Evolutionary conservation across 2,329 filamentous ascomycete species (phyloP), one percentile per base, ranked within the genome.

Genomic region (Escovopsis sp.): DNA sequence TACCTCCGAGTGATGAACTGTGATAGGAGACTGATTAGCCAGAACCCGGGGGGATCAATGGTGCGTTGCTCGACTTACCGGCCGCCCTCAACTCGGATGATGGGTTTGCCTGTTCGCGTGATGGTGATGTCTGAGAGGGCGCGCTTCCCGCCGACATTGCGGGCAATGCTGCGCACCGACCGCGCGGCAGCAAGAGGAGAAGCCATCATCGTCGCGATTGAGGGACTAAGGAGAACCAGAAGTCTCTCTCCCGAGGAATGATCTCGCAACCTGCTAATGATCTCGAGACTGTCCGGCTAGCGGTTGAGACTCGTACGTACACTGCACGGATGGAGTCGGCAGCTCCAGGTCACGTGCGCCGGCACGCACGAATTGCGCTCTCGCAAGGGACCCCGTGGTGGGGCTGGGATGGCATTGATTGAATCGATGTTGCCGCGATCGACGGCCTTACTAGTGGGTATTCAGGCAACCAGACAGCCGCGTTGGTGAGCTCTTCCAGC

Each of bases 21-120:
- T 79, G 52, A 36, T 45, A 41, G 37, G 34, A 16, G 45, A 47
- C 41, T 39, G 40, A 49, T 62, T 52, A 64, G 54, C 36, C 52
- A 15, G 13, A 37, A 47, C 30, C 52, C 31, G 14, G 43, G 14
- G 13, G 9, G 27, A n/a, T 29, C 49, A 51, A 58, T 56, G 51
- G 53, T 43, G n/a, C 5, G 20, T 25, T 24, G 35, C 27, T 38
- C 61, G 20, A 20, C 77, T 66, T 66, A 93, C 84, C 89, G 81
- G 70, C 91, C 91, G 66, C 89, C 89, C 58, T 88, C 79, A 43
- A 82, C 71, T 57, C 87, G 82, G 58, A 96, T 68, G 55, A 96
- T 88, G 47, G 91, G 89, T 72, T 94, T 95, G 63, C 91, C 91
- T 44, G 91, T 98, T 56, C 91, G 76, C 47, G 89, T 94, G 58